Evolutionary conservation across 2,329 filamentous ascomycete genomes (phyloP), one percentile per base, ranked within the genome.

Genomic region (Nannizzia gypsea): DNA sequence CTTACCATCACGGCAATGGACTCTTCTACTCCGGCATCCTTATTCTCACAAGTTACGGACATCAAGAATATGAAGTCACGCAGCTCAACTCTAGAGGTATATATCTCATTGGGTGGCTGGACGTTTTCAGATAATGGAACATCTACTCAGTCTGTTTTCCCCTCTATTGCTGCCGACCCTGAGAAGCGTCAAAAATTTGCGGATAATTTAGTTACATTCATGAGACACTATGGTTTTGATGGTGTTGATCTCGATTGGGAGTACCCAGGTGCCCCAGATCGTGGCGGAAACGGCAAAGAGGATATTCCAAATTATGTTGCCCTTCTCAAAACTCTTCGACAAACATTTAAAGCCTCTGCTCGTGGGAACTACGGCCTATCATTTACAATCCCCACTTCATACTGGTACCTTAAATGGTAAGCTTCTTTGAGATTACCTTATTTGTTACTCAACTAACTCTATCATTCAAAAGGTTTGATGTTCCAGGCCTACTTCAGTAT

Each of bases 141-240:
- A 6, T 6, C 11, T 5, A 34, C 31, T 6, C 31, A 34, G 31
- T 11, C 31, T 6, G 31, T 34, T 6, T 34, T 63, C 11, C 52
- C 42, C n/a, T 54, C 61, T 3, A 56, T 64, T 31, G 60, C 60
- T 9, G 3, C 34, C 3, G 13, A 36, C 55, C 20, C n/a, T 8
- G 31, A 15, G 6, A 59, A 56, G 24, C 58, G 61, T 26, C 24
- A 42, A 36, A 61, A 50, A 8, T 65, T 65, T 59, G 58, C 61
- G 13, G 17, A 56, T 13, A 63, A 65, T 26, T 4, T 60, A 4
- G 34, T 65, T 8, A 22, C 24, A 9, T 67, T 67, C 36, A 61
- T 68, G 59, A 56, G 62, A 15, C 60, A 63, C 48, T 68, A 67
- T 44, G 63, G 64, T 1, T 68, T 68, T 59, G 62, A 66, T 34